Base-by-base conservation (phyloP, 306 rosid genomes). In the Crotalaria pallida region DNA sequence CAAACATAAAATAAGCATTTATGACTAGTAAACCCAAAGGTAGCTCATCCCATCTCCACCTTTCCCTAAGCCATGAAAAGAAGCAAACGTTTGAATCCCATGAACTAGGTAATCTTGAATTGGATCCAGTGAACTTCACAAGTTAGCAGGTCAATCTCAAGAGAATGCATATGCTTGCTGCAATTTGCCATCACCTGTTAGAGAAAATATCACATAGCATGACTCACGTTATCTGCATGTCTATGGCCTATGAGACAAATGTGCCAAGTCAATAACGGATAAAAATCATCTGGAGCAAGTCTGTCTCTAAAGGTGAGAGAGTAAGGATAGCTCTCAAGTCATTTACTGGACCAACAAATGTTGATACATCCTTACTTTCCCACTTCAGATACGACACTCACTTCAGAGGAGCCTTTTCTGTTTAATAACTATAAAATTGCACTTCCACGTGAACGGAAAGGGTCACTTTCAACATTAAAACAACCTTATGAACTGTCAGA, bases 401-500 rank as follows among this genome's bases (percentile, higher is more conserved):
- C 34, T 29, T 31, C 6, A 31, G 36, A 31, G 36, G 9, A 8
- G 34, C 34, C 36, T 6, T 31, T 31, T 31, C 36, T 31, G 36
- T 24, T 24, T 26, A 16, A 41, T 15, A 7, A 23, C 65, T 52
- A 52, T 7, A 18, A 61, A 21, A 36, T 31, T 66, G 53, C 53
- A 58, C 16, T 26, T 26, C 9, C 34, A 21, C 49, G 1, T 12
- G 50, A n/a, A 24, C 22, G 8, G 41, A n/a, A 57, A 10, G 19
- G 11, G 15, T 58, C 27, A 11, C 36, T 63, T 59, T 33, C 50
- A n/a, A 36, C 15, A 58, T 44, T 8, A 45, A 65, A 29, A 45
- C 29, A 44, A 31, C 33, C 58, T 75, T 82, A 91, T 2, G 79
- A 73, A 62, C 88, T 86, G 74, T 84, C 96, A 41, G 96, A 89